phyloP scores from a whole-genome alignment of 1,284 basidiomycete genomes.

The Ustilago xerochloae region DNA sequence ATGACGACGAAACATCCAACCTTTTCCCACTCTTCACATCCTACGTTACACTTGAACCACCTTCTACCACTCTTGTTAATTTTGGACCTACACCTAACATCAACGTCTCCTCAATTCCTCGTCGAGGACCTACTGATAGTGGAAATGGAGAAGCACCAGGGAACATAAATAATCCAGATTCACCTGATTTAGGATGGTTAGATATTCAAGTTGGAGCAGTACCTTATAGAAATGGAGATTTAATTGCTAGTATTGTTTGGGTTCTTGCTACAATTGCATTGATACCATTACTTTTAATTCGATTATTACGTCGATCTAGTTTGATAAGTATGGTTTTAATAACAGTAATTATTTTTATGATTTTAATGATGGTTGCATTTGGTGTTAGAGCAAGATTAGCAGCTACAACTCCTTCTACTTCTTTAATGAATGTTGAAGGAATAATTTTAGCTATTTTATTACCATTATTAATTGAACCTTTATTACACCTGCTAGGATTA shows the following conservation, averaged over 20 bases:
- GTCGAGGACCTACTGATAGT: slow-evolving; percentile 14
- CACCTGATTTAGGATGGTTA: slow-evolving; percentile 53
- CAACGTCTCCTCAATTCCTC: slow-evolving; percentile 21
- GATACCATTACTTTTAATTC: slow-evolving; percentile 51
- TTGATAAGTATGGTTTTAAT: too few species aligned
- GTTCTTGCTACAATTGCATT: slow-evolving; percentile 45
- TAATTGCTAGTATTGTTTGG: slow-evolving; percentile 51
- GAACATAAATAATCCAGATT: slow-evolving; percentile 52
- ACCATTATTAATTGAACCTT: slow-evolving; percentile 46
- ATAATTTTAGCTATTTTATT: slow-evolving; percentile 43
- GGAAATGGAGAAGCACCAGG: slow-evolving; percentile 46
- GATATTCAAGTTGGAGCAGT: slow-evolving; percentile 49
- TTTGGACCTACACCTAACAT: slow-evolving; percentile 43
- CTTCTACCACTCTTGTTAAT: slow-evolving; percentile 32
- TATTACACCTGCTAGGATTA: slow-evolving; percentile 43
- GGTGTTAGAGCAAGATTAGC: slow-evolving; percentile 44
- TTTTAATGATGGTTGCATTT: slow-evolving; percentile 43
- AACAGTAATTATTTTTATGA: too few species aligned
- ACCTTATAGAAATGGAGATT: slow-evolving; percentile 55
- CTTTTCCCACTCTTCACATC: slow-evolving; percentile 46
- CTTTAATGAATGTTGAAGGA: slow-evolving; percentile 46
- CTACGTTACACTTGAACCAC: slow-evolving; percentile 21
- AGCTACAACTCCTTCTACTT: slow-evolving; percentile 32
- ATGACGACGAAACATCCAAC: slow-evolving; percentile 4
- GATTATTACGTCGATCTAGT: slow-evolving; percentile 43